Evolutionary conservation across 2,329 filamentous ascomycete genomes (phyloP).

Genomic region (Stagonosporopsis cucurbitacearum): DNA sequence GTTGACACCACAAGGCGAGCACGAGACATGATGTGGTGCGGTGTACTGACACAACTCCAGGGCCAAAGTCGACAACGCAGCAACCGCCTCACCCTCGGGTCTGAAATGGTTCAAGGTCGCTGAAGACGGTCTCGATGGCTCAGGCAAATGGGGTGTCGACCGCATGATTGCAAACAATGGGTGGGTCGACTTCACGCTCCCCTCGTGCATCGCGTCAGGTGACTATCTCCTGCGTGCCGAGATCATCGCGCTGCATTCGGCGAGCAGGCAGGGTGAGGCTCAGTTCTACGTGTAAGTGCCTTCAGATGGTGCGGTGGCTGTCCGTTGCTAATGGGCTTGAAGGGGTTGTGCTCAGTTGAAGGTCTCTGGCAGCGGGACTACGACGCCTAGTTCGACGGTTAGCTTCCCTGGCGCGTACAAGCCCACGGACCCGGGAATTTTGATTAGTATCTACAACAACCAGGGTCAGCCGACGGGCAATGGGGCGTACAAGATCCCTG

Average conservation of each 20-base stretch:
- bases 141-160: conserved; percentile 58
- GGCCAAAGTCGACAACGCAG: conserved; percentile 52
- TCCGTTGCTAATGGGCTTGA: conserved; percentile 2
- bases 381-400: conserved; percentile 34
- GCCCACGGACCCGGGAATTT: conserved; percentile 38
- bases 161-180: conserved; percentile 56
- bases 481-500: conserved; percentile 57
- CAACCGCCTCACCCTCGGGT: conserved; percentile 45
- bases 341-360: conserved; percentile 48
- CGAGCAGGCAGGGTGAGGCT: conserved; percentile 42
- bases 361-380: conserved; percentile 27
- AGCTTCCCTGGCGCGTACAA: conserved; percentile 45
- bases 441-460: conserved; percentile 40
- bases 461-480: conserved; percentile 21
- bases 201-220: conserved; percentile 44
- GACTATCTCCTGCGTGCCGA: conserved; percentile 54
- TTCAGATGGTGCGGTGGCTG: not conserved
- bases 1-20: not conserved
- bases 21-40: not conserved
- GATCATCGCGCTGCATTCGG: conserved; percentile 54
- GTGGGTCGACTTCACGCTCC: conserved; percentile 53
- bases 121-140: conserved; percentile 50
- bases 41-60: conserved; percentile 4
- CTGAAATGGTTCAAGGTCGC: conserved; percentile 53
- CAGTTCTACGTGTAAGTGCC: conserved; percentile 51